These are phyloP conservation scores for Nitzschia palea DNA, from an alignment of 108 stramenopile genomes.

Conservation along the genomic window DNA sequence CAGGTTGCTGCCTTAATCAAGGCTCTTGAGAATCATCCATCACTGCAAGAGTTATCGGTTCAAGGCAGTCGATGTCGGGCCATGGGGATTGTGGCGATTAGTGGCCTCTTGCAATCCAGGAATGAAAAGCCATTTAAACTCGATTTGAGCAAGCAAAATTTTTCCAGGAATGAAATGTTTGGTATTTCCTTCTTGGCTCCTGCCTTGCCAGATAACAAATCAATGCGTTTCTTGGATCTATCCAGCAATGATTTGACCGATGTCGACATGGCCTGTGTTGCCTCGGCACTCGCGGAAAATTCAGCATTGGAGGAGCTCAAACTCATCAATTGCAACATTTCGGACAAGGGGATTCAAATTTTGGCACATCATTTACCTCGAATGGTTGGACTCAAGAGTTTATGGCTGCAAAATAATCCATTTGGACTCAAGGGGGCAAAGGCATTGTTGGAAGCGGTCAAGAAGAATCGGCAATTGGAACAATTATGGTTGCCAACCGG, in stretches of 20 bases:
- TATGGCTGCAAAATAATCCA: conserved; percentile 10
- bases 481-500: neutral
- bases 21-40: conserved; percentile 11
- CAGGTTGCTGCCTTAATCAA: neutral
- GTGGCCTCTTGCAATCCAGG: neutral
- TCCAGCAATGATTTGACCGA: conserved; percentile 5
- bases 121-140: conserved; percentile 6
- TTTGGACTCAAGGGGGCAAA: conserved; percentile 2
- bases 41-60: conserved; percentile 14
- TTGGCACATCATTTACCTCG: conserved; percentile 7
- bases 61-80: neutral
- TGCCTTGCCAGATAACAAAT: conserved; percentile 1
- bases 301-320: neutral
- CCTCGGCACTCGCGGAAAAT: conserved; percentile 7
- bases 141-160: conserved; percentile 19
- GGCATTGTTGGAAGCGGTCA: conserved; percentile 2
- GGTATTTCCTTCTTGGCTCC: conserved; percentile 10
- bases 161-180: neutral
- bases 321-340: conserved; percentile 15
- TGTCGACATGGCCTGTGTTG: neutral
- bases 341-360: neutral
- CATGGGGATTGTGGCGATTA: conserved; percentile 1
- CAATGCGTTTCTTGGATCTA: conserved; percentile 1
- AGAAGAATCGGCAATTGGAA: conserved; percentile 5
- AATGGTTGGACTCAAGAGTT: neutral